Conservation (phyloP, 306 rosid genomes). For the Vachellia pachyceras region DNA sequence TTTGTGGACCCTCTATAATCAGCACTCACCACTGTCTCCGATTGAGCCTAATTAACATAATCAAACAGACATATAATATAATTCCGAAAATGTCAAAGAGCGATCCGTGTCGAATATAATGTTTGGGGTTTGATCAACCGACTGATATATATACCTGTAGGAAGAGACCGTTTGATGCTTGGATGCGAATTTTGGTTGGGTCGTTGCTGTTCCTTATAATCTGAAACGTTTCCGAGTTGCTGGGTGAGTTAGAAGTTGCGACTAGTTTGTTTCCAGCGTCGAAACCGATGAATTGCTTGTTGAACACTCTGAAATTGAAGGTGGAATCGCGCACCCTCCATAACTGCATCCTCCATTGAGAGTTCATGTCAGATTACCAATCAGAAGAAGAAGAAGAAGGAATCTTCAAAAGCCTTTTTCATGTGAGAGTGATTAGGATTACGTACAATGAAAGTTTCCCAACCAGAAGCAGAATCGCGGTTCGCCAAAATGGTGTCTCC, state of each 20-base stretch:
- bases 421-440: background rate
- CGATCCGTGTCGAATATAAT: background rate
- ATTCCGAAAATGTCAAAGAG: background rate
- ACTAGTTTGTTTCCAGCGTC: background rate
- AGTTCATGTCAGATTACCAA: background rate
- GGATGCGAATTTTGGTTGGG: slow-evolving; percentile 47
- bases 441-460: slow-evolving; percentile 63
- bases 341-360: slow-evolving; percentile 37
- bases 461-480: slow-evolving; percentile 51
- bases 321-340: slow-evolving; percentile 54
- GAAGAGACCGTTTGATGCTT: slow-evolving; percentile 51
- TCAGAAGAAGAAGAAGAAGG: background rate
- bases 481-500: slow-evolving; percentile 51
- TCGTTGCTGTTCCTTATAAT: slow-evolving; percentile 48
- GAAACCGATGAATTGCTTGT: slow-evolving; percentile 49
- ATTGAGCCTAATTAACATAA: slow-evolving; percentile 42
- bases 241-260: slow-evolving; percentile 34
- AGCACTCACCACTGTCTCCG: slow-evolving; percentile 49
- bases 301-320: slow-evolving; percentile 45
- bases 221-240: slow-evolving; percentile 45
- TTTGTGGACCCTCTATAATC: slow-evolving; percentile 46
- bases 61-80: background rate
- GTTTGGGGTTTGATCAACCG: background rate
- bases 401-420: background rate
- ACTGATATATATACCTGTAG: background rate